Base-by-base conservation (phyloP, 768 basidiomycete genomes). In the Leccinum rimulosum region DNA sequence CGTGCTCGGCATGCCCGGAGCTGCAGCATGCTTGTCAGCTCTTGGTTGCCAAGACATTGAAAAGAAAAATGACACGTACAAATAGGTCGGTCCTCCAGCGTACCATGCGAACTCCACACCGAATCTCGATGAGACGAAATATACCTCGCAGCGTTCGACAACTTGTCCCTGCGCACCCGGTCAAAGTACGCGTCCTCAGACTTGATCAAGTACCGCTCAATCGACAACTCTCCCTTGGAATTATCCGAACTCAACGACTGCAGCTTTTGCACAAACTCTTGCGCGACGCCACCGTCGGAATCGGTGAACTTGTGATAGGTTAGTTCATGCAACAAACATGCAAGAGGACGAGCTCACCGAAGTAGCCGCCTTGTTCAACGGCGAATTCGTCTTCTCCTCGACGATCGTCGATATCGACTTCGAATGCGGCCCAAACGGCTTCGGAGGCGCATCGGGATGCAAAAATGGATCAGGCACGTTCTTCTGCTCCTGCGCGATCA, bases 101-200 rank as follows among this genome's bases (percentile, higher is more conserved):
- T 78, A 2, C 70, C 70, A 36, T 84, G 85, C 28, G 88, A 85
- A 57, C 89, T 91, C 87, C 89, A 93, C 14, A 87, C 73, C 14
- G 92, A 94, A 38, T 94, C 93, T 53, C 89, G 85, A 52, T 84
- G 82, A 17, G 90, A 89, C 33, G 89, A 91, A 48, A 85, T 80
- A 56, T 90, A 77, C 73, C 91, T 92, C 10, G 88, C 86, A 28
- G 92, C 92, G 67, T 85, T 89, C 27, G 85, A 85, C 48, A 96
- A 78, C 78, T 91, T 95, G 65, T 95, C 93, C 73, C 87, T 90
- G 69, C 89, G 86, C 62, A 95, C 91, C 69, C 86, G 88, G 60
- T 91, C 88, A 74, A 96, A 96, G 85, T 94, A 97, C 0, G 85
- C 86, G 68, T 95, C 93, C 75, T 97, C 95, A 63, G 90, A 93